These are phyloP conservation scores for Phaeotremella fagi DNA, from an alignment of 768 basidiomycete species.

Conservation along the genomic window DNA sequence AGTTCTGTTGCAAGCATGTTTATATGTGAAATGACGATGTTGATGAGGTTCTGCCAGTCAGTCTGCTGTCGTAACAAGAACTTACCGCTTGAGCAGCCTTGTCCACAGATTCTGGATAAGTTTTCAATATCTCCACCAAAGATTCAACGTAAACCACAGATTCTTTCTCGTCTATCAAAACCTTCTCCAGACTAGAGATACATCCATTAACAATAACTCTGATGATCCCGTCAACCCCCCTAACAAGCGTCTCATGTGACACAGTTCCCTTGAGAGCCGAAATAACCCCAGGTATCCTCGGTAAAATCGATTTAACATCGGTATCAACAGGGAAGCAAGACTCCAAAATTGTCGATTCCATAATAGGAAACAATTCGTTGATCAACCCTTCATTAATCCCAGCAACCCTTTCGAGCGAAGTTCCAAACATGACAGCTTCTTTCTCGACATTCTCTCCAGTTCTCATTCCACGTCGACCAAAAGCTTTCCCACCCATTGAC, in stretches of 20 bases:
- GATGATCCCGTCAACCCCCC: slow-evolving; percentile 1
- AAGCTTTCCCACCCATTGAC: slow-evolving; percentile 28
- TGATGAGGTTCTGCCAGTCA: too few species aligned
- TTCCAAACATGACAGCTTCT: slow-evolving; percentile 35
- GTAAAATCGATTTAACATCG: background rate
- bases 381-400: slow-evolving; percentile 8
- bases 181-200: background rate
- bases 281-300: slow-evolving; percentile 6
- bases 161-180: background rate
- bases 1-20: too few species aligned
- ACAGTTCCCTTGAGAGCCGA: background rate
- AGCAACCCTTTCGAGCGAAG: slow-evolving; percentile 20
- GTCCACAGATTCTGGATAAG: background rate
- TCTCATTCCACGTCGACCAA: slow-evolving; percentile 13
- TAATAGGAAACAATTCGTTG: background rate
- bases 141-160: slow-evolving; percentile 7
- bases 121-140: slow-evolving; percentile 3
- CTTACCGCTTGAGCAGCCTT: too few species aligned
- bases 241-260: background rate
- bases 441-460: slow-evolving; percentile 9
- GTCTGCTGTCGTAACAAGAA: too few species aligned
- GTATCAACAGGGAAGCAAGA: slow-evolving; percentile 11
- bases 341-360: slow-evolving; percentile 4
- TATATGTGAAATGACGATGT: too few species aligned
- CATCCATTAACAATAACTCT: background rate